These are phyloP conservation scores for Erysimum pusillum DNA, from an alignment of 441 rosid species.

Conservation along the genomic window DNA sequence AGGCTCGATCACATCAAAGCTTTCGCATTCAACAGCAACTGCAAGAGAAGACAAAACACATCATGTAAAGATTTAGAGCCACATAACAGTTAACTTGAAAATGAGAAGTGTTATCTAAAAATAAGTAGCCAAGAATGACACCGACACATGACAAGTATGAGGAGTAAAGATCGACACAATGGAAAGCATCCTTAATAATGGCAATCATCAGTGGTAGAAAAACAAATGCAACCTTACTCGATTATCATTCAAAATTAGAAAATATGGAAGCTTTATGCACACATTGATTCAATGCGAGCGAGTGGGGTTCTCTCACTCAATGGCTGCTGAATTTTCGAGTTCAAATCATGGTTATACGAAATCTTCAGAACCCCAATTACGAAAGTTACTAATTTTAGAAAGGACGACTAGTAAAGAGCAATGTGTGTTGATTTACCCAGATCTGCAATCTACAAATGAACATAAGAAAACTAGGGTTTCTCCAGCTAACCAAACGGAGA, in stretches of 20 bases:
- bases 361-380: conserved; percentile 19
- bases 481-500: conserved; percentile 30
- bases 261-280: conserved; percentile 15
- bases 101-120: background rate
- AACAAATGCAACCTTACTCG: conserved; percentile 26
- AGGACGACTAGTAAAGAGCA: background rate
- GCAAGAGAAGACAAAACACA: conserved; percentile 32
- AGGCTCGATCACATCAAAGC: conserved; percentile 31
- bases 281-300: conserved; percentile 9
- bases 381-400: conserved; percentile 40
- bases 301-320: conserved; percentile 4
- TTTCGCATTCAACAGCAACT: conserved; percentile 29
- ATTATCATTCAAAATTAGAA: conserved; percentile 30
- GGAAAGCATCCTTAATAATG: conserved; percentile 26
- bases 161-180: conserved; percentile 34
- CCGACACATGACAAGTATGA: conserved; percentile 29
- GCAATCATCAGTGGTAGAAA: background rate
- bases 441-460: conserved; percentile 38
- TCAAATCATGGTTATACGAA: background rate
- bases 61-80: conserved; percentile 6
- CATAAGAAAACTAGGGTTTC: conserved; percentile 39
- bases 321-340: background rate
- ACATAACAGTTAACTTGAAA: background rate
- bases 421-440: conserved; percentile 27
- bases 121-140: conserved; percentile 22